Conservation (phyloP, 768 basidiomycete species). For the Termitomyces sp. region DNA sequence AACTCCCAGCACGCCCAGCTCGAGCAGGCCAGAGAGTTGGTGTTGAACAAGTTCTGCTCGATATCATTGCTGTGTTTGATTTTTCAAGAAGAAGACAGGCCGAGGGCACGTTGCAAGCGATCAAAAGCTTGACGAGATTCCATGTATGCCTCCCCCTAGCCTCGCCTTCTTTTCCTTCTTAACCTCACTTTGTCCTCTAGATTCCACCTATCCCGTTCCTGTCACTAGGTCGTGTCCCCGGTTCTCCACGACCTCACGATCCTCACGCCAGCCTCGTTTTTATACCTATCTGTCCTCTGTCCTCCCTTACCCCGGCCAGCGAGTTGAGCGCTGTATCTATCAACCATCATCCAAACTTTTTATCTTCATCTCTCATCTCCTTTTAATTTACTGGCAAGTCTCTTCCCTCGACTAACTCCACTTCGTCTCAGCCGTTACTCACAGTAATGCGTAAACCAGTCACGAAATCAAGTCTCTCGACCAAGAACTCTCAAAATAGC, state of each 20-base stretch:
- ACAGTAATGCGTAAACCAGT: constrained; percentile 68
- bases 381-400: constrained; percentile 41
- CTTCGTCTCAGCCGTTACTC: constrained; percentile 23
- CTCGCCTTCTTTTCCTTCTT: constrained; percentile 50
- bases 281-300: constrained; percentile 41
- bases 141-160: constrained; percentile 51
- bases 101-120: constrained; percentile 70
- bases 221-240: constrained; percentile 18
- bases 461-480: constrained; percentile 41
- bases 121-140: constrained; percentile 59
- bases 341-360: constrained; percentile 11
- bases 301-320: constrained; percentile 19
- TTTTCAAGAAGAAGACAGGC: constrained; percentile 36
- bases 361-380: constrained; percentile 19
- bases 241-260: constrained; percentile 47
- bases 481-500: constrained; percentile 32
- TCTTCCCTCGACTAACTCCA: constrained; percentile 11
- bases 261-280: constrained; percentile 44
- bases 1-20: not conserved
- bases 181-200: constrained; percentile 31
- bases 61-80: constrained; percentile 17
- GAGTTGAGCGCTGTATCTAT: constrained; percentile 21
- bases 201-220: constrained; percentile 22
- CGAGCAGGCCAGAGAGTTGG: not conserved
- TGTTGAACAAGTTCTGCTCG: not conserved